Evolutionary conservation across 805 yeast species (phyloP).

Genomic region (Cyberlindnera maclurae): DNA sequence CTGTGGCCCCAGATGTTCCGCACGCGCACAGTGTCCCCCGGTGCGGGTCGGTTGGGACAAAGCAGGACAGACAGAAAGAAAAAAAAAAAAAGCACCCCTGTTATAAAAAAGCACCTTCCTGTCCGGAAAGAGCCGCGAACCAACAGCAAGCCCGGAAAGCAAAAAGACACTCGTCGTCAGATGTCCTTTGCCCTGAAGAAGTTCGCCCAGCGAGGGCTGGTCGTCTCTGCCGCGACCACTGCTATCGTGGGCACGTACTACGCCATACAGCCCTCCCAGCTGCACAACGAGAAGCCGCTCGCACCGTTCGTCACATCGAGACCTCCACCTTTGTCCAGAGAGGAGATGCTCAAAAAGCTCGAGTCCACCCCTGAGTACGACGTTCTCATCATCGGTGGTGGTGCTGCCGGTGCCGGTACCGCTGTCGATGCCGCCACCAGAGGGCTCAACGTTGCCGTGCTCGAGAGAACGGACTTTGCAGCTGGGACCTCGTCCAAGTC

Average conservation of each 20-base stretch:
- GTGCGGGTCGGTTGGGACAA: too few species aligned
- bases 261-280: slow-evolving; percentile 5
- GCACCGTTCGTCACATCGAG: slow-evolving; percentile 36
- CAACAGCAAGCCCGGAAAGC: too few species aligned
- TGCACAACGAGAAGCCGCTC: slow-evolving; percentile 16
- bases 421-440: slow-evolving; percentile 89
- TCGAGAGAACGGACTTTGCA: slow-evolving; percentile 87
- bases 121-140: too few species aligned
- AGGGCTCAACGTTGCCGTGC: slow-evolving; percentile 80
- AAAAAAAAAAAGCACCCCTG: too few species aligned
- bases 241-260: slow-evolving; percentile 15
- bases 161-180: too few species aligned
- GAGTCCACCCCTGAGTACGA: slow-evolving; percentile 54
- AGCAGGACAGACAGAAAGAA: not conserved
- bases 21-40: too few species aligned
- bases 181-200: slow-evolving; percentile 24
- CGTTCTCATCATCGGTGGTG: slow-evolving; percentile 88
- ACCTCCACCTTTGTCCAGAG: slow-evolving; percentile 50
- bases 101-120: too few species aligned
- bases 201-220: slow-evolving; percentile 17
- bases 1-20: too few species aligned
- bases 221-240: slow-evolving; percentile 22
- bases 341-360: slow-evolving; percentile 42
- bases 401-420: slow-evolving; percentile 92
- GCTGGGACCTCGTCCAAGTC: slow-evolving; percentile 90